Conservation (phyloP, 2,329 filamentous ascomycete species). For the Clonostachys sp. region DNA sequence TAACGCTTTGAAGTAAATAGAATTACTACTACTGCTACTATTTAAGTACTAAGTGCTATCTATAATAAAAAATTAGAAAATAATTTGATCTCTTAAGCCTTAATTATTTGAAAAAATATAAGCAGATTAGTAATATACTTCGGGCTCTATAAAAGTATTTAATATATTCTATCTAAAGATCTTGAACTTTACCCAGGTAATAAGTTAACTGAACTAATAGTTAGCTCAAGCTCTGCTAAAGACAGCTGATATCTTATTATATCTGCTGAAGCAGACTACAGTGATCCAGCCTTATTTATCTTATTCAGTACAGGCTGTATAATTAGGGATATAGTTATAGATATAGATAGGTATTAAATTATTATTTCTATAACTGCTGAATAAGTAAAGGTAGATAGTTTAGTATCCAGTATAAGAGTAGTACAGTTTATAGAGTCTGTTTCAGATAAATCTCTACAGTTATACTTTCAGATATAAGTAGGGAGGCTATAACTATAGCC, state of each 20-base stretch:
- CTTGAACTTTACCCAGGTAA: background rate
- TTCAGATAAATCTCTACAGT: background rate
- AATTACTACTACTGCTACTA: background rate
- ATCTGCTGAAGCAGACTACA: background rate
- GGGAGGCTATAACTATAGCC: background rate
- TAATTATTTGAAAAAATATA: background rate
- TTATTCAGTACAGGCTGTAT: background rate
- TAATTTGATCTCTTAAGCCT: background rate
- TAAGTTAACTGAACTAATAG: background rate
- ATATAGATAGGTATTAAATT: background rate
- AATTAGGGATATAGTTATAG: background rate
- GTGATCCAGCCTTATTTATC: background rate
- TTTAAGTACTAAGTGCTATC: too few relatives aligned
- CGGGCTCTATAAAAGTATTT: background rate
- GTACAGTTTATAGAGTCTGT: background rate
- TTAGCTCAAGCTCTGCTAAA: background rate
- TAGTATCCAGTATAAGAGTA: background rate
- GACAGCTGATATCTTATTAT: background rate
- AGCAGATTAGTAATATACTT: background rate
- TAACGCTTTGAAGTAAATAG: background rate
- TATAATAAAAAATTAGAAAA: background rate
- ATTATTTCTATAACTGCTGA: background rate
- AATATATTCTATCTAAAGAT: background rate
- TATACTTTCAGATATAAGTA: background rate
- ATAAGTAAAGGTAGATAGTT: background rate